A percentile compares a stretch with the other conserved stretches of the same genome.
Evolutionary conservation across 2,329 filamentous ascomycete species (phyloP).

Genomic region (Domatiomyces globalis): DNA sequence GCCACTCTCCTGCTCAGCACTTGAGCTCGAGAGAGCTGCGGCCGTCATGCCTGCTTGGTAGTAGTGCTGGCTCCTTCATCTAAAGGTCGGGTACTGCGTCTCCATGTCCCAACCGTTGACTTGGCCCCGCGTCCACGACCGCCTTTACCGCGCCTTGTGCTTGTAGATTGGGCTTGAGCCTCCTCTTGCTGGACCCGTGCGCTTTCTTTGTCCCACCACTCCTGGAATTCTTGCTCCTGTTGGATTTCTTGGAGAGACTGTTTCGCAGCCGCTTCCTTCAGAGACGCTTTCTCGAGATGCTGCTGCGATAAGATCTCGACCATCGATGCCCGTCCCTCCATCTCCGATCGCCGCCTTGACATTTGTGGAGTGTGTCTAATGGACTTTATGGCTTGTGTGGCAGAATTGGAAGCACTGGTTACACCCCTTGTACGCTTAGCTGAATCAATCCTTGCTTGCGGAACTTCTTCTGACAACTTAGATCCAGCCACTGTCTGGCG

Average conservation of each 20-base stretch:
- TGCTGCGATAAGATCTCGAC: constrained; percentile 82
- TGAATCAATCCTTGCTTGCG: constrained; percentile 3
- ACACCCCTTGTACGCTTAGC: constrained; percentile 15
- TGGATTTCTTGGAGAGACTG: constrained; percentile 88
- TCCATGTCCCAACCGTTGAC: constrained; percentile 14
- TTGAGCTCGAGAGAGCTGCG: background rate
- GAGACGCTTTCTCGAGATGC: constrained; percentile 64
- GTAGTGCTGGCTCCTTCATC: background rate
- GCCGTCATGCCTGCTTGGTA: background rate
- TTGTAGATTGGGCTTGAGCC: constrained; percentile 21
- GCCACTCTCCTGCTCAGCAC: constrained; percentile 1
- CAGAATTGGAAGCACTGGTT: constrained; percentile 20
- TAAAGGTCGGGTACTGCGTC: constrained; percentile 8
- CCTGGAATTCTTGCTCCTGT: constrained; percentile 88
- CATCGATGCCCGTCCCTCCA: constrained; percentile 42
- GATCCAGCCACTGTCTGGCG: constrained; percentile 45
- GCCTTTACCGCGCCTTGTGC: constrained; percentile 26
- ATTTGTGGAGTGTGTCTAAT: constrained; percentile 31
- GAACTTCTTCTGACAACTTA: constrained; percentile 10
- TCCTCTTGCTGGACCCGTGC: constrained; percentile 53
- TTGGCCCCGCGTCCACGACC: constrained; percentile 19
- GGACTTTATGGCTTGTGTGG: constrained; percentile 26
- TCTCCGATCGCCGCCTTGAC: constrained; percentile 15
- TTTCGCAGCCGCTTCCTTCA: constrained; percentile 69
- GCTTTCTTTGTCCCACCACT: constrained; percentile 89